A percentile compares a stretch with the other conserved stretches of the same genome.
Conservation (phyloP, 345 rosid genomes). For the Cardamine resedifolia region DNA sequence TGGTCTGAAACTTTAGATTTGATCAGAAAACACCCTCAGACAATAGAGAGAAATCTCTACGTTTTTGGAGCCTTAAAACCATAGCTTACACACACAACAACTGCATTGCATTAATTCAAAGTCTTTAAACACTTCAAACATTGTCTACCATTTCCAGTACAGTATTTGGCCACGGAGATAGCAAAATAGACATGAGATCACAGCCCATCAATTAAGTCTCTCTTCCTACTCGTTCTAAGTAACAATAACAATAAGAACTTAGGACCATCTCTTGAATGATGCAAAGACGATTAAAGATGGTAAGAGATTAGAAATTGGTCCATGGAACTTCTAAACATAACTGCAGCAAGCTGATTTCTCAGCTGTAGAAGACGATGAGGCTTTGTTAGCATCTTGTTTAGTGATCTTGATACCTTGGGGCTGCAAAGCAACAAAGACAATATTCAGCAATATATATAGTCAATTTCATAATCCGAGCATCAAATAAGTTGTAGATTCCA, state of each 20-base stretch:
- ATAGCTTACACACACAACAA: constrained; percentile 22
- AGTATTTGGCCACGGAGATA: constrained; percentile 18
- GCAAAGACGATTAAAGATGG: background rate
- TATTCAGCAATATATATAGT: background rate
- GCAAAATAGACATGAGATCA: constrained; percentile 25
- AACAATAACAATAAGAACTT: constrained; percentile 22
- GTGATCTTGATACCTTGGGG: constrained; percentile 68
- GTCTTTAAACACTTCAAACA: constrained; percentile 19
- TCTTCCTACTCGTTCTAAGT: constrained; percentile 16
- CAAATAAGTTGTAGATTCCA: background rate
- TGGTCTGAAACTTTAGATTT: background rate
- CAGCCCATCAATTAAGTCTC: constrained; percentile 18
- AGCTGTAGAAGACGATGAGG: constrained; percentile 44
- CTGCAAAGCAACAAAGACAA: constrained; percentile 33
- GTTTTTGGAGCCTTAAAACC: background rate
- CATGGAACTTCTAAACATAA: constrained; percentile 25
- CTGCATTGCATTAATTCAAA: constrained; percentile 22
- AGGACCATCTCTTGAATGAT: background rate
- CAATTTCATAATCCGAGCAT: constrained; percentile 10
- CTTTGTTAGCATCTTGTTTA: constrained; percentile 47
- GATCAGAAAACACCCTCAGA: background rate
- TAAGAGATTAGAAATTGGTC: constrained; percentile 4
- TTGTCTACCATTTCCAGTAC: constrained; percentile 10
- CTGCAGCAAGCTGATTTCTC: constrained; percentile 62
- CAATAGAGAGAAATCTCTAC: background rate